Evolutionary conservation across 1,139 yeast genomes (phyloP).

Genomic region (Yamadazyma conglobata): DNA sequence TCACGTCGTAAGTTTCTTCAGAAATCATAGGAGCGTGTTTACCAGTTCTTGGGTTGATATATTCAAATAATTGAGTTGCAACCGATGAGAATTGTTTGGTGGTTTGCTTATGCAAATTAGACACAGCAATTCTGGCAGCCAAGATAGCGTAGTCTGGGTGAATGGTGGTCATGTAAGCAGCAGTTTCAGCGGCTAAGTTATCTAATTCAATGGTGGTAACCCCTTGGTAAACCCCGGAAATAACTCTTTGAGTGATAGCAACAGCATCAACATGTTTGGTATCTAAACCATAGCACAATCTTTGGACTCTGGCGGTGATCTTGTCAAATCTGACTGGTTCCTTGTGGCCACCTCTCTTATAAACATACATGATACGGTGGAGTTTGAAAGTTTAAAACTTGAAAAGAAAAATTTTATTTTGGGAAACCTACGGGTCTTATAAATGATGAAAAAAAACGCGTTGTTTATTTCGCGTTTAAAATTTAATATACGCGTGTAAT

Average conservation of each 20-base stretch:
- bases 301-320: conserved; percentile 49
- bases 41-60: conserved; percentile 71
- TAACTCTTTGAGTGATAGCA: conserved; percentile 83
- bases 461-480: conserved; percentile 4
- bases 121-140: conserved; percentile 93
- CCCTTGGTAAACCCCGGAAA: conserved; percentile 91
- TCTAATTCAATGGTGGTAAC: conserved; percentile 92
- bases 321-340: conserved; percentile 82
- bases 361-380: conserved; percentile 41
- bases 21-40: conserved; percentile 78
- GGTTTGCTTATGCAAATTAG: conserved; percentile 90
- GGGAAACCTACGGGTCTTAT: conserved; percentile 7
- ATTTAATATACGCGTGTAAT: no score
- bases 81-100: conserved; percentile 85
- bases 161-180: conserved; percentile 93
- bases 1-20: conserved; percentile 61
- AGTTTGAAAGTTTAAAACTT: neutral
- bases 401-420: conserved; percentile 1
- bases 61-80: conserved; percentile 60
- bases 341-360: conserved; percentile 71
- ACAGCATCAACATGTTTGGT: conserved; percentile 83
- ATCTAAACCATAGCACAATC: conserved; percentile 78
- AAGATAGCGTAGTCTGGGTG: conserved; percentile 95
- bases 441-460: no score
- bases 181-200: conserved; percentile 94